Percentiles rank a stretch among this genome's conserved stretches.
These are phyloP conservation scores for Chytriomyces sp. DNA, from an alignment of 192 early-diverging fungal genomes.

Conservation along the genomic window DNA sequence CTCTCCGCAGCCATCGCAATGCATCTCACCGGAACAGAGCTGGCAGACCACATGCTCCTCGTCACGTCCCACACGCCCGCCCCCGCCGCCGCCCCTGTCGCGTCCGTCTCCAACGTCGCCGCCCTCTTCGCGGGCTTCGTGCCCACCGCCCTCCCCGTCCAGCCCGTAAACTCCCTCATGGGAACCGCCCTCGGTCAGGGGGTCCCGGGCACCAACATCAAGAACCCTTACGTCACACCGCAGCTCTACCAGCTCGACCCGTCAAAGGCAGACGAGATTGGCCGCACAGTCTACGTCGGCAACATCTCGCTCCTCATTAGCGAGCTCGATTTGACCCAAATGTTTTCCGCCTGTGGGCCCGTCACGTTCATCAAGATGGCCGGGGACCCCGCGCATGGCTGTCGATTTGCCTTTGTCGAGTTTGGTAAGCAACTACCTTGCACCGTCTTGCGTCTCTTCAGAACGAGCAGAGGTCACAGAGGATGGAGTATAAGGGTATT, in stretches of 20 bases:
- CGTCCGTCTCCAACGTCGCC: constrained; percentile 1
- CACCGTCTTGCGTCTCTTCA: too few species aligned
- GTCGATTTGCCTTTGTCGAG: constrained; percentile 79
- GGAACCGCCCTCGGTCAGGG: constrained; percentile 35
- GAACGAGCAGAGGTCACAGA: too few species aligned
- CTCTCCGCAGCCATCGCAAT: constrained; percentile 44
- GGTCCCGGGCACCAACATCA: constrained; percentile 30
- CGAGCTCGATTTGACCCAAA: constrained; percentile 65
- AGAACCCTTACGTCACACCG: constrained; percentile 52
- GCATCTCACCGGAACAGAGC: constrained; percentile 65
- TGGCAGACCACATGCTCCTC: constrained; percentile 66
- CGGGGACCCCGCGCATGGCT: constrained; percentile 66
- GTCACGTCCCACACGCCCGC: constrained; percentile 39
- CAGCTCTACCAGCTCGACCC: constrained; percentile 64
- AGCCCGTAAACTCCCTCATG: constrained; percentile 46
- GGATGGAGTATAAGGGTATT: too few species aligned
- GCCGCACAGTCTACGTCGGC: constrained; percentile 76
- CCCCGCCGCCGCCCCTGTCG: constrained; percentile 8
- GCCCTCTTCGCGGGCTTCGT: constrained; percentile 18
- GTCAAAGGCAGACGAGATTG: constrained; percentile 71
- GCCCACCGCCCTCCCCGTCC: constrained; percentile 35
- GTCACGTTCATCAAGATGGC: constrained; percentile 77
- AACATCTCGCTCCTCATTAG: constrained; percentile 59
- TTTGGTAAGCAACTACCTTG: too few species aligned
- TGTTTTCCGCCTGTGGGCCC: constrained; percentile 65